Base-by-base conservation (phyloP, 2,329 filamentous ascomycete genomes). In the Venturia aucupariae region DNA sequence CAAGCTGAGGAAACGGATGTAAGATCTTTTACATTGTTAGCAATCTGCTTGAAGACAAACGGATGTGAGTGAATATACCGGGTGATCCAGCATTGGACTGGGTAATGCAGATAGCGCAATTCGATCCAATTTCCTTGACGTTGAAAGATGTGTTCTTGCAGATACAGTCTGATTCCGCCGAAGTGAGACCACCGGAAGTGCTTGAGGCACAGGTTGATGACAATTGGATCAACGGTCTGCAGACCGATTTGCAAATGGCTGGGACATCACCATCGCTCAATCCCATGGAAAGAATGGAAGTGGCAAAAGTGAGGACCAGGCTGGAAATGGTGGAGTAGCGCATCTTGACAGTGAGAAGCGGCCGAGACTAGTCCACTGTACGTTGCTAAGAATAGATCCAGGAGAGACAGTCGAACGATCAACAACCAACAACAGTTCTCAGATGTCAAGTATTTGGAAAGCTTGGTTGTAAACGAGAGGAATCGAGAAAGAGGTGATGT, bases 121-220 rank as follows among this genome's bases (percentile, higher is more conserved):
- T 55, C 5, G 46, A 55, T 55, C 62, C 62, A 27, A 63, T 46
- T 15, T 57, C 22, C 17, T 51, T 44, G 27, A 63, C 62, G 62
- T 63, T n/a, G 22, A 63, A 63, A 22, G 41, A 51, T 11, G 62
- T 63, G 17, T 63, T 63, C 30, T 63, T 57, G 62, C 62, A 63
- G 48, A 63, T 63, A 8, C 62, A 63, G 24, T 41, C 32, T 4
- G 62, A 55, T 27, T 62, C 60, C 22, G 42, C 44, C 17, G 60
- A 51, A n/a, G 51, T 57, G 19, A 57, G 51, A 19, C 32, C 32
- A 27, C 27, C 35, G 22, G 22, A 5, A 38, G 13, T 41, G 38
- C 41, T 38, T 5, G n/a, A 15, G 32, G 62, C 19, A 32, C 62
- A 63, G 5, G 48, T 38, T 4, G 27, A 24, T n/a, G 62, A 63